Evolutionary conservation across 1,139 yeast species (phyloP).

Genomic region (Taiozyma sp.): DNA sequence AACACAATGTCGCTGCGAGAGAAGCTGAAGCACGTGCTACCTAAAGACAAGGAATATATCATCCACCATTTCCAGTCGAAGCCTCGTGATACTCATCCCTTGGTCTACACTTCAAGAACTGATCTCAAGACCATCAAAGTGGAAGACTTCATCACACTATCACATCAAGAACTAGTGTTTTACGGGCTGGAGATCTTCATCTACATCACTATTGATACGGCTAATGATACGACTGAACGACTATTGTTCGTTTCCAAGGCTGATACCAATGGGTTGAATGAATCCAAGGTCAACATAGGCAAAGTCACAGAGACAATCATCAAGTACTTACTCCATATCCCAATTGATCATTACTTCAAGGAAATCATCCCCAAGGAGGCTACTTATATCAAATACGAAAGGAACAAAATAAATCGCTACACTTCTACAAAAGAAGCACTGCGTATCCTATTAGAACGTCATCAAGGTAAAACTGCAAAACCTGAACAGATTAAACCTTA

Average conservation of each 20-base stretch:
- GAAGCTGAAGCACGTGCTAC: constrained; percentile 27
- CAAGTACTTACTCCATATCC: constrained; percentile 36
- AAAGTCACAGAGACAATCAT: constrained; percentile 37
- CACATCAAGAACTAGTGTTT: constrained; percentile 41
- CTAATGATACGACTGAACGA: constrained; percentile 33
- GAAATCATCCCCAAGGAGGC: constrained; percentile 27
- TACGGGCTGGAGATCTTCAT: constrained; percentile 67
- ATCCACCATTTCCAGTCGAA: constrained; percentile 40
- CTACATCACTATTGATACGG: constrained; percentile 40
- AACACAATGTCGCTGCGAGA: constrained; percentile 6
- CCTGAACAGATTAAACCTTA: constrained; percentile 12
- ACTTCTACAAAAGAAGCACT: constrained; percentile 26
- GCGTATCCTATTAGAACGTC: constrained; percentile 24
- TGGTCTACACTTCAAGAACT: constrained; percentile 22
- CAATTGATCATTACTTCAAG: constrained; percentile 34
- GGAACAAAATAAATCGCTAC: constrained; percentile 19
- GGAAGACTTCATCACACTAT: constrained; percentile 57
- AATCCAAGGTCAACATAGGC: constrained; percentile 33
- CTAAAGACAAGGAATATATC: constrained; percentile 28
- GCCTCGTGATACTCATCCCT: constrained; percentile 35
- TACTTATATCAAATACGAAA: constrained; percentile 8
- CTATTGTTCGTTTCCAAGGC: constrained; percentile 83
- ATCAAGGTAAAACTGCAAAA: constrained; percentile 4
- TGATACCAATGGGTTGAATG: constrained; percentile 74
- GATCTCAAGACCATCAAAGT: constrained; percentile 41